These are phyloP conservation scores for Celoporthe dispersa DNA, from an alignment of 2,329 filamentous ascomycete genomes.

Conservation along the genomic window DNA sequence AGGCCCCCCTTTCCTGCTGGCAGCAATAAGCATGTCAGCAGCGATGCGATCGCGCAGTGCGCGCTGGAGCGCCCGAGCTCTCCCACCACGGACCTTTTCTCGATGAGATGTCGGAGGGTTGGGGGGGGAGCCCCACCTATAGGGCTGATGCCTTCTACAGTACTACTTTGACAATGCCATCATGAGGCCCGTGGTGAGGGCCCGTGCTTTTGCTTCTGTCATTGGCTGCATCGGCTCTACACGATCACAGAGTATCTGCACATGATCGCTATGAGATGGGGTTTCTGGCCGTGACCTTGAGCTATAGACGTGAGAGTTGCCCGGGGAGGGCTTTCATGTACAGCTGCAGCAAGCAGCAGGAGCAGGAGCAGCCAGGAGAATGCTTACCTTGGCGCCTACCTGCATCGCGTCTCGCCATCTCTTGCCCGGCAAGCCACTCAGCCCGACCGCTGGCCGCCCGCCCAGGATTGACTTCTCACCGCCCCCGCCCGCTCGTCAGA, in stretches of 20 bases:
- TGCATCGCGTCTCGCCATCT: not conserved
- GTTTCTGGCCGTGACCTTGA: no score
- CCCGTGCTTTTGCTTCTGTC: not conserved
- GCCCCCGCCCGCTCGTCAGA: not conserved
- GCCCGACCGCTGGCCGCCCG: not conserved
- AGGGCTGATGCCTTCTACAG: slow-evolving; percentile 8
- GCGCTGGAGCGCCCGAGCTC: not conserved
- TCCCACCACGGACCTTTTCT: not conserved
- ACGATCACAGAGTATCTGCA: not conserved
- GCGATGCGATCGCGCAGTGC: not conserved
- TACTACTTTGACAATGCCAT: not conserved
- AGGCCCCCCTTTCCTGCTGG: not conserved
- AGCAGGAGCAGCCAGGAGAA: not conserved
- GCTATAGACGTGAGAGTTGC: not conserved
- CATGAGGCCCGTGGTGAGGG: not conserved
- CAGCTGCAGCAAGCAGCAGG: not conserved
- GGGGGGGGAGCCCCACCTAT: not conserved
- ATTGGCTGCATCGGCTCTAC: not conserved
- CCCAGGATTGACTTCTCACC: not conserved
- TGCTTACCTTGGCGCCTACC: not conserved
- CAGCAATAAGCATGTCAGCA: not conserved
- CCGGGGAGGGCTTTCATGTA: no score
- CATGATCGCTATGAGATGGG: no score
- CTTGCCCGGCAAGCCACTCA: not conserved
- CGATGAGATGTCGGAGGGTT: not conserved